A percentile compares a stretch with the other conserved stretches of the same genome.
Evolutionary conservation across 257 asterid species (phyloP).

Genomic region (Lithospermum erythrorhizon): DNA sequence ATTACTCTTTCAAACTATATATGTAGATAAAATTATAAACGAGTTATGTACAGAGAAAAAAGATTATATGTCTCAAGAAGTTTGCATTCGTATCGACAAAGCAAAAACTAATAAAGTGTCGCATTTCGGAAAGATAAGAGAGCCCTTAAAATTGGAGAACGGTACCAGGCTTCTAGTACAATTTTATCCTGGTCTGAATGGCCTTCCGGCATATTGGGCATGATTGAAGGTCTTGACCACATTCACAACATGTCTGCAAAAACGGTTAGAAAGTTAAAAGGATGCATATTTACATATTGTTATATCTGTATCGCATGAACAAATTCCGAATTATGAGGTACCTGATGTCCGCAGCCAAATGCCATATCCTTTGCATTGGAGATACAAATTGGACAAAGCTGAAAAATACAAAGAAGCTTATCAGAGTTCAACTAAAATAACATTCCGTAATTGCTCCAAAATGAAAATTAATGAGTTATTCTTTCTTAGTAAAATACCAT

Average conservation of each 20-base stretch:
- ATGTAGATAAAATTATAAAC: no score
- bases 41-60: no score
- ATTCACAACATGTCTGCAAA: conserved; percentile 70
- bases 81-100: no score
- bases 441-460: not conserved
- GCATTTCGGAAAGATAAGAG: no score
- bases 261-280: not conserved
- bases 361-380: conserved; percentile 72
- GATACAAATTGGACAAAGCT: conserved; percentile 92
- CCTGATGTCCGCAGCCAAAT: conserved; percentile 97
- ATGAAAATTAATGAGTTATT: not conserved
- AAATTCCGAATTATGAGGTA: conserved; percentile 13
- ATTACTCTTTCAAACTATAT: no score
- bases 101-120: no score
- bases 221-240: conserved; percentile 51
- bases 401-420: conserved; percentile 14
- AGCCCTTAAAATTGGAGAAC: no score
- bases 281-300: not conserved
- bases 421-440: not conserved
- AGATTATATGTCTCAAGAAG: no score
- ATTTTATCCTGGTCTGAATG: conserved; percentile 65
- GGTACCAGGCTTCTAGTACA: conserved; percentile 33
- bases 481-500: not conserved
- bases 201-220: conserved; percentile 74
- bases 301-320: not conserved